A percentile compares a stretch with the other conserved stretches of the same genome.
Evolutionary conservation across 805 yeast species (phyloP).

Genomic region (Candida vaughaniae): DNA sequence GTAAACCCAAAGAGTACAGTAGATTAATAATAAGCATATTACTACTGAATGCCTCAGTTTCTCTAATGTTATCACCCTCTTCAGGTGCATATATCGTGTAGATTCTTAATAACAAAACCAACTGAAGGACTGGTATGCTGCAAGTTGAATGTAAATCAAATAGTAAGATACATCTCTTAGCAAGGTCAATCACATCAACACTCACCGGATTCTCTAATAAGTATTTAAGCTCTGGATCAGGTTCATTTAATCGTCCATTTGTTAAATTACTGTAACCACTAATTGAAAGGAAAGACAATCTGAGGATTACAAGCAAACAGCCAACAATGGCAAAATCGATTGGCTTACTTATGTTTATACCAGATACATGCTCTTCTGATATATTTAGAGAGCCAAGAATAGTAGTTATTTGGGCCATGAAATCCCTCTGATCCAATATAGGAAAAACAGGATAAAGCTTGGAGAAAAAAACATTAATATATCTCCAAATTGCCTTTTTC

Average conservation of each 20-base stretch:
- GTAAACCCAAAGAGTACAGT: slow-evolving; percentile 2
- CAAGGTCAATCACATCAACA: slow-evolving; percentile 26
- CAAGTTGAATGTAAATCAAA: slow-evolving; percentile 35
- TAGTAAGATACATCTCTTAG: slow-evolving; percentile 34
- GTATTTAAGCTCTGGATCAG: slow-evolving; percentile 21
- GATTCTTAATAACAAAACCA: slow-evolving; percentile 49
- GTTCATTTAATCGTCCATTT: neutral
- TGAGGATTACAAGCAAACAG: slow-evolving; percentile 28
- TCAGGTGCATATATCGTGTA: slow-evolving; percentile 51
- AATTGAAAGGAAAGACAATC: slow-evolving; percentile 33
- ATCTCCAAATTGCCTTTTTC: slow-evolving; percentile 51
- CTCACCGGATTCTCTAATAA: slow-evolving; percentile 27
- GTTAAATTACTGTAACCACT: slow-evolving; percentile 24
- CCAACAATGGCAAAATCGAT: slow-evolving; percentile 37
- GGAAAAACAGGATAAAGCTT: slow-evolving; percentile 63
- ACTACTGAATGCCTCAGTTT: slow-evolving; percentile 50
- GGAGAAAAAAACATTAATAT: slow-evolving; percentile 57
- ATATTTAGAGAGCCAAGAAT: slow-evolving; percentile 41
- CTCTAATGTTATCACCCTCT: slow-evolving; percentile 58
- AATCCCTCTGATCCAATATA: slow-evolving; percentile 56
- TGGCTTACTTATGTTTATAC: slow-evolving; percentile 25
- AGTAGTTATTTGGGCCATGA: slow-evolving; percentile 40
- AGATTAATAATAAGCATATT: slow-evolving; percentile 46
- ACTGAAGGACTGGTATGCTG: slow-evolving; percentile 51
- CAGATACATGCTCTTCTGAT: slow-evolving; percentile 18